Evolutionary conservation across 2,329 filamentous ascomycete species (phyloP).

Genomic region (Cladosporium colombiae): DNA sequence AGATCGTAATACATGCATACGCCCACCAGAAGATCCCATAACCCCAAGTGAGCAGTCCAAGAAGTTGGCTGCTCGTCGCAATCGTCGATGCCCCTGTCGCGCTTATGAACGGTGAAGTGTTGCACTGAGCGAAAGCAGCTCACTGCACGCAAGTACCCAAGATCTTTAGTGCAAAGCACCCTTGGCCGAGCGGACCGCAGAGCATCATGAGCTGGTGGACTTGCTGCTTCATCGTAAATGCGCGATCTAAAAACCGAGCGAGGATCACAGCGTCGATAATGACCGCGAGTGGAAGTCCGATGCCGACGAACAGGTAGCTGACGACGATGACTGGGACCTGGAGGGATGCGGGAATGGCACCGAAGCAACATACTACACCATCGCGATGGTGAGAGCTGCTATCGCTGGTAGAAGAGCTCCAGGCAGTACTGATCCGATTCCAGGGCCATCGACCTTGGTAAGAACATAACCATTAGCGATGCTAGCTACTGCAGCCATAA

Average conservation of each 20-base stretch:
- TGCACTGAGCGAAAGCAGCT: constrained; percentile 20
- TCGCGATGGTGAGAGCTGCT: not conserved
- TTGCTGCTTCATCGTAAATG: constrained; percentile 21
- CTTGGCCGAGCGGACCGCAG: constrained; percentile 25
- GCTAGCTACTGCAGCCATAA: constrained; percentile 6
- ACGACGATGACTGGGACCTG: constrained; percentile 24
- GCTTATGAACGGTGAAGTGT: not conserved
- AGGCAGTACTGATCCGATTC: not conserved
- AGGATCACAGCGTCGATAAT: not conserved
- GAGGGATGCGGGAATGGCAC: constrained; percentile 16
- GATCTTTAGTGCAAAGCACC: constrained; percentile 23
- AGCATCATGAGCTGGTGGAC: constrained; percentile 27
- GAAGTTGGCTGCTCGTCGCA: not conserved
- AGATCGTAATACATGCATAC: not conserved
- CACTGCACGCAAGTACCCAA: constrained; percentile 21
- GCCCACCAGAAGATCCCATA: not conserved
- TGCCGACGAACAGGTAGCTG: constrained; percentile 23
- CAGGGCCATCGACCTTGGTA: not conserved
- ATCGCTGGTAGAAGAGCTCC: not conserved
- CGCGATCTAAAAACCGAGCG: constrained; percentile 9
- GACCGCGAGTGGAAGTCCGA: constrained; percentile 1
- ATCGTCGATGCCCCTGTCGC: not conserved
- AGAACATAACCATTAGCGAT: not conserved
- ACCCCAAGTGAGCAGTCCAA: not conserved
- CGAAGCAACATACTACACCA: constrained; percentile 23